Evolutionary conservation across 805 yeast species (phyloP).

Genomic region (Wickerhamiella kurtzmanii): DNA sequence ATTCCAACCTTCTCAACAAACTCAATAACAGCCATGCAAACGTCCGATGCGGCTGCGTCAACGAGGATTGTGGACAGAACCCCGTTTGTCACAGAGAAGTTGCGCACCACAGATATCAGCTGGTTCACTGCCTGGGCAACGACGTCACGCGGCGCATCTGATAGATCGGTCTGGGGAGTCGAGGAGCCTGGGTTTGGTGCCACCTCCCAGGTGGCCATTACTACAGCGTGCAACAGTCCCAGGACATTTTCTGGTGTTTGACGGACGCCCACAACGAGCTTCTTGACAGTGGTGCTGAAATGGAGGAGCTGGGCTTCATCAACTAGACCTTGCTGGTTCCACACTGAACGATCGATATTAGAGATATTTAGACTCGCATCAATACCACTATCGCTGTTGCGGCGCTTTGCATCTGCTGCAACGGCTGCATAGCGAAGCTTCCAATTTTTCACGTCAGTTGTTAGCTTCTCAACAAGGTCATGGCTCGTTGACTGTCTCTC

Average conservation of each 20-base stretch:
- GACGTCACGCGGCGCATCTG: slow-evolving; percentile 3
- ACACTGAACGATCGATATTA: background rate
- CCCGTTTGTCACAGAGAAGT: slow-evolving; percentile 49
- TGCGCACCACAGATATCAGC: slow-evolving; percentile 63
- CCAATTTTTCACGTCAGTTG: slow-evolving; percentile 28
- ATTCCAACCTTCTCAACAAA: slow-evolving; percentile 7
- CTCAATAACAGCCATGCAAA: slow-evolving; percentile 45
- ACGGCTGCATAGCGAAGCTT: slow-evolving; percentile 22
- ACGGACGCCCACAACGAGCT: slow-evolving; percentile 24
- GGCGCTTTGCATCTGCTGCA: slow-evolving; percentile 16
- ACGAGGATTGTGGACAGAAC: slow-evolving; percentile 57
- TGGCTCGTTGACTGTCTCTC: slow-evolving; percentile 18
- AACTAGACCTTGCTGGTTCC: slow-evolving; percentile 21
- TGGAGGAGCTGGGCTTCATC: slow-evolving; percentile 17
- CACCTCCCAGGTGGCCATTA: slow-evolving; percentile 23
- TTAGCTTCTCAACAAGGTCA: slow-evolving; percentile 20
- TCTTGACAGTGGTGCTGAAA: slow-evolving; percentile 26
- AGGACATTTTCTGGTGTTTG: slow-evolving; percentile 19
- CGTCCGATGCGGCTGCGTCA: slow-evolving; percentile 63
- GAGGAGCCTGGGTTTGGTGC: slow-evolving; percentile 15
- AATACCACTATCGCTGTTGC: background rate
- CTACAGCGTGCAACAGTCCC: slow-evolving; percentile 24
- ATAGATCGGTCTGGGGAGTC: no score
- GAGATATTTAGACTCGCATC: background rate
- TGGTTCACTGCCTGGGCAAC: slow-evolving; percentile 60